These are phyloP conservation scores for Isatis tinctoria DNA, from an alignment of 345 rosid species.

Conservation along the genomic window DNA sequence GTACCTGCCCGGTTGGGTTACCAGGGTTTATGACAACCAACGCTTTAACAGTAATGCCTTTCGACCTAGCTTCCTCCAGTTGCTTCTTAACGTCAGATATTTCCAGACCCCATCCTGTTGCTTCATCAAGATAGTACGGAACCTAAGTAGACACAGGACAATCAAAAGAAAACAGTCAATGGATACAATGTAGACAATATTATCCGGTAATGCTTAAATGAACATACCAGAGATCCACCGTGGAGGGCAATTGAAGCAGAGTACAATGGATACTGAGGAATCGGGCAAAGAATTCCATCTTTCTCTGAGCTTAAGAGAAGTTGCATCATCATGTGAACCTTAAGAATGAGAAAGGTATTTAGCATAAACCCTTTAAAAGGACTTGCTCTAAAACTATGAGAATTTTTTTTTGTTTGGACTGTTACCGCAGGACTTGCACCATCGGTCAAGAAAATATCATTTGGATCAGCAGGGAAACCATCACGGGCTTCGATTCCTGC, in stretches of 20 bases:
- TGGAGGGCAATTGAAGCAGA: constrained; percentile 90
- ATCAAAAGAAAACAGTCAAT: neutral
- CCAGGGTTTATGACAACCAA: constrained; percentile 90
- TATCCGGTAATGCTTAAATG: neutral
- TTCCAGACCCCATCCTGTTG: constrained; percentile 86
- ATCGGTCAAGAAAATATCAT: constrained; percentile 92
- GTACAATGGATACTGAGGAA: constrained; percentile 94
- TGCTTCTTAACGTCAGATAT: constrained; percentile 75
- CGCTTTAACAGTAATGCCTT: constrained; percentile 73
- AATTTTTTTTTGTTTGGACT: neutral
- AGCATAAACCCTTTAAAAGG: neutral
- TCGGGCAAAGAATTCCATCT: constrained; percentile 90
- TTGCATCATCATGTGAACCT: constrained; percentile 96
- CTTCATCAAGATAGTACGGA: constrained; percentile 93
- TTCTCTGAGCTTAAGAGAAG: constrained; percentile 66
- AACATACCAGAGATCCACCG: constrained; percentile 83
- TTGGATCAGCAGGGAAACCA: constrained; percentile 76
- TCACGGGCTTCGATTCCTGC: constrained; percentile 93
- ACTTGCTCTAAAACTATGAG: neutral
- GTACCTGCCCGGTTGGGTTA: constrained; percentile 89
- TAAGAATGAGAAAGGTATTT: neutral
- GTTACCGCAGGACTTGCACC: constrained; percentile 95
- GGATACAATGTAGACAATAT: no score
- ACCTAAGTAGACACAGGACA: constrained; percentile 37
- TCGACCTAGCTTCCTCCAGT: constrained; percentile 55